Evolutionary conservation across 2,329 filamentous ascomycete genomes (phyloP).

Genomic region (Arachnopeziza araneosa): DNA sequence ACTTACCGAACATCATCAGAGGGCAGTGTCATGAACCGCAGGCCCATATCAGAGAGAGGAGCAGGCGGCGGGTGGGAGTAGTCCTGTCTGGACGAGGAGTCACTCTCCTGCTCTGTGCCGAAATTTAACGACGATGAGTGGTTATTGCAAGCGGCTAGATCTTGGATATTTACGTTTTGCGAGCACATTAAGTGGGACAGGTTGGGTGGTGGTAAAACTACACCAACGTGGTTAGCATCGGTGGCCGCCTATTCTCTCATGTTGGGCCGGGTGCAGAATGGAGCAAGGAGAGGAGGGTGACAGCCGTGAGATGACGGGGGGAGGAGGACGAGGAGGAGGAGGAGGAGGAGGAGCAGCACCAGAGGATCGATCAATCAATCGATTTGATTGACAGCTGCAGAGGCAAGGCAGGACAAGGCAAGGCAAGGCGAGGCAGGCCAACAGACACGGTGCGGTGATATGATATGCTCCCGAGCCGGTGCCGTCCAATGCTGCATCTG

Average conservation of each 20-base stretch:
- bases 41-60: slow-evolving; percentile 30
- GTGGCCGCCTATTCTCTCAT: not conserved
- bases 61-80: slow-evolving; percentile 23
- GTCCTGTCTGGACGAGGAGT: slow-evolving; percentile 30
- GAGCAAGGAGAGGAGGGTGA: not conserved
- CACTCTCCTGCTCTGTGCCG: slow-evolving; percentile 31
- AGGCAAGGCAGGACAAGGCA: not conserved
- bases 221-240: slow-evolving; percentile 4
- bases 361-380: not conserved
- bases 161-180: slow-evolving; percentile 32
- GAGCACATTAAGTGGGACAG: slow-evolving; percentile 33
- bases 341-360: too few species aligned
- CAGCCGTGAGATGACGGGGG: not conserved
- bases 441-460: not conserved
- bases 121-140: slow-evolving; percentile 29
- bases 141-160: slow-evolving; percentile 28
- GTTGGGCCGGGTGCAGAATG: not conserved
- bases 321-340: too few species aligned
- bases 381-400: not conserved
- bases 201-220: slow-evolving; percentile 11
- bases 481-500: not conserved
- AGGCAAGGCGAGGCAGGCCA: too few species aligned
- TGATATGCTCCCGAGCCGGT: not conserved
- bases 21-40: slow-evolving; percentile 30
- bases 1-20: slow-evolving; percentile 33